A percentile compares a stretch with the other conserved stretches of the same genome.
Conservation (phyloP, 2,329 filamentous ascomycete genomes). For the Neonectria magnoliae region DNA sequence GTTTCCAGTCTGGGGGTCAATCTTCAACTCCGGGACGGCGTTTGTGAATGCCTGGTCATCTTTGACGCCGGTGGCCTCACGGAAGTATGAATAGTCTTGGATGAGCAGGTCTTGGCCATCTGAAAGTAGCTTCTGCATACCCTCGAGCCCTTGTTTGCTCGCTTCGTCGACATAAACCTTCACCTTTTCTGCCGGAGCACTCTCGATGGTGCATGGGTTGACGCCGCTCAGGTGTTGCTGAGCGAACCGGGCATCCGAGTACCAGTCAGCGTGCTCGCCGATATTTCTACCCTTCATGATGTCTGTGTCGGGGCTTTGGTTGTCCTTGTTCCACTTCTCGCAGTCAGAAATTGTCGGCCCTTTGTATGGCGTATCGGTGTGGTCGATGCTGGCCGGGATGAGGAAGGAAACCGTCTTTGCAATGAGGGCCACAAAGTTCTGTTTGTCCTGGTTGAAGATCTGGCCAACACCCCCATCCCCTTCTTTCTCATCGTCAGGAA, state of each 20-base stretch:
- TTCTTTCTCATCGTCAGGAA: constrained; percentile 7
- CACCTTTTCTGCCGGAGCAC: constrained; percentile 1
- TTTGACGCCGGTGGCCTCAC: constrained; percentile 24
- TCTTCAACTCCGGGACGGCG: neutral
- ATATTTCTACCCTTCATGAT: constrained; percentile 33
- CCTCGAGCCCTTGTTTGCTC: constrained; percentile 23
- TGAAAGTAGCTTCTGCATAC: constrained; percentile 19
- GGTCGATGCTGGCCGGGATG: constrained; percentile 10
- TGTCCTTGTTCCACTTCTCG: constrained; percentile 16
- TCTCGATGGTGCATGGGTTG: constrained; percentile 24
- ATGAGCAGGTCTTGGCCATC: constrained; percentile 27
- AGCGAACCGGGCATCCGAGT: constrained; percentile 28
- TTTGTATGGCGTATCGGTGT: neutral
- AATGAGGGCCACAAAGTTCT: neutral
- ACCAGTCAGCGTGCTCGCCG: constrained; percentile 25
- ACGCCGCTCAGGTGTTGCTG: constrained; percentile 30
- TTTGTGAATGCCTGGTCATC: constrained; percentile 17
- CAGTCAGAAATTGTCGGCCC: constrained; percentile 21
- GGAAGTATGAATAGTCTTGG: constrained; percentile 32
- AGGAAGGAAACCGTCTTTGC: constrained; percentile 10
- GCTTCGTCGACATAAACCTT: constrained; percentile 22
- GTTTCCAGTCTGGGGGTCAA: too few species aligned
- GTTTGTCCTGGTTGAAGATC: constrained; percentile 23
- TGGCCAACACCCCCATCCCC: neutral
- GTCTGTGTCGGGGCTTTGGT: neutral